These are phyloP conservation scores for Phytophthora podocarpi DNA, from an alignment of 352 stramenopile species.

Conservation along the genomic window DNA sequence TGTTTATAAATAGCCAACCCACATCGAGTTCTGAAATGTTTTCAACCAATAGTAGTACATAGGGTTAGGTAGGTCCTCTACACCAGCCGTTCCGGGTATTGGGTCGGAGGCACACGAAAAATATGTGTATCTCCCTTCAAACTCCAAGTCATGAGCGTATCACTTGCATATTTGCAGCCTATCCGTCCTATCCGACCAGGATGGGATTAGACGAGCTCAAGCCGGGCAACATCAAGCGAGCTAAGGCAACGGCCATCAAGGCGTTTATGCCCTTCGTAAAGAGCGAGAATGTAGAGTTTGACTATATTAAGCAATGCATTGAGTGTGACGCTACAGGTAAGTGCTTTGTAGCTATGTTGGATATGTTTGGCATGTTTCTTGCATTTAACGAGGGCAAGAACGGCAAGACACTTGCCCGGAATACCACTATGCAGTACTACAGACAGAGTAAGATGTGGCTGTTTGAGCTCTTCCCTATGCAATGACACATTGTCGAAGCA, in stretches of 20 bases:
- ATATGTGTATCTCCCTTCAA: slow-evolving; percentile 19
- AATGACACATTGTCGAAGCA: neutral
- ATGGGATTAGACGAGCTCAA: slow-evolving; percentile 28
- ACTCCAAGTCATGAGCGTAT: slow-evolving; percentile 4
- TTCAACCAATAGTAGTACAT: neutral
- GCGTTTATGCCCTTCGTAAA: too few species aligned
- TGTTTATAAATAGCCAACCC: slow-evolving; percentile 8
- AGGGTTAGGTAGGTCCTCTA: slow-evolving; percentile 8
- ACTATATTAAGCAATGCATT: too few species aligned
- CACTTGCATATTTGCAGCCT: slow-evolving; percentile 31
- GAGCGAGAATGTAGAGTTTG: too few species aligned
- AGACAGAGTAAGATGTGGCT: slow-evolving; percentile 24
- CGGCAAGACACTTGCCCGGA: neutral
- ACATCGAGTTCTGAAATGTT: too few species aligned
- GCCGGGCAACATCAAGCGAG: slow-evolving; percentile 11
- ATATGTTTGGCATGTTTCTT: too few species aligned
- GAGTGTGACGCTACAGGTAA: too few species aligned
- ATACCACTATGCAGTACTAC: slow-evolving; percentile 19
- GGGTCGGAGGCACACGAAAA: slow-evolving; percentile 11
- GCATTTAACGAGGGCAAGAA: neutral
- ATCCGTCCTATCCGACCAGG: slow-evolving; percentile 11
- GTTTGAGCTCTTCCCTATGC: slow-evolving; percentile 14
- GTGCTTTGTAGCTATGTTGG: too few species aligned
- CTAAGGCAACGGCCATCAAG: slow-evolving; percentile 7
- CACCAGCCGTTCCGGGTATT: slow-evolving; percentile 15